Percentiles rank a stretch among this genome's conserved stretches.
Evolutionary conservation across 257 asterid species (phyloP).

Genomic region (Solanum piurae): DNA sequence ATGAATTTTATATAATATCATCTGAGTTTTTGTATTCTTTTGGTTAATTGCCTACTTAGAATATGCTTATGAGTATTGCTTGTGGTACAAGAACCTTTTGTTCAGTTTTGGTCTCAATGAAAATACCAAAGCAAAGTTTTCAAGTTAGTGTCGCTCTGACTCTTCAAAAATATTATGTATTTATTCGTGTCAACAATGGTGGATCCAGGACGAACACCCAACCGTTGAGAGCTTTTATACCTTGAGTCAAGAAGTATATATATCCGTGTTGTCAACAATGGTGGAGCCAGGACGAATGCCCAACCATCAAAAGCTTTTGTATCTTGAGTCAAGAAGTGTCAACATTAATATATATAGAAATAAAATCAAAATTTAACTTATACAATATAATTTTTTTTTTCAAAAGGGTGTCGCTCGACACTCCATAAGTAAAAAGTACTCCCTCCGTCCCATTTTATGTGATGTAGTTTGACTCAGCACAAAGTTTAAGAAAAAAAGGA

Average conservation of each 20-base stretch:
- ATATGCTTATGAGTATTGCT: conserved; percentile 1
- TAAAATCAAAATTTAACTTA: background rate
- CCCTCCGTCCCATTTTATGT: no score
- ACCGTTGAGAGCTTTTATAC: background rate
- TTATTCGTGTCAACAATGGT: background rate
- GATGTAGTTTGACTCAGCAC: no score
- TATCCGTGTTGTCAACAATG: background rate
- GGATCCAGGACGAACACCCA: background rate
- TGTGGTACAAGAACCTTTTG: conserved; percentile 8
- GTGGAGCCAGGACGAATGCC: background rate
- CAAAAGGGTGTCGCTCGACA: no score
- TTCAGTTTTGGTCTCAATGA: background rate
- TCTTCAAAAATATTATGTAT: background rate
- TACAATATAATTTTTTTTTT: no score
- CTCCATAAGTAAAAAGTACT: no score
- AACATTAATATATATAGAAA: no score
- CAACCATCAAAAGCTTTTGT: background rate
- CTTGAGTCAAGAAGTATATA: no score
- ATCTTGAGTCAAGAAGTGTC: background rate
- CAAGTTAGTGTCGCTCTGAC: background rate
- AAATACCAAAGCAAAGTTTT: conserved; percentile 2
- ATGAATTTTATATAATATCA: background rate
- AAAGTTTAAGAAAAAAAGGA: no score
- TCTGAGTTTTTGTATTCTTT: background rate
- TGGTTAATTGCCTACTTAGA: background rate